phyloP scores from a whole-genome alignment of 139 green algal species.

The Chlamydomonas schloesseri region DNA sequence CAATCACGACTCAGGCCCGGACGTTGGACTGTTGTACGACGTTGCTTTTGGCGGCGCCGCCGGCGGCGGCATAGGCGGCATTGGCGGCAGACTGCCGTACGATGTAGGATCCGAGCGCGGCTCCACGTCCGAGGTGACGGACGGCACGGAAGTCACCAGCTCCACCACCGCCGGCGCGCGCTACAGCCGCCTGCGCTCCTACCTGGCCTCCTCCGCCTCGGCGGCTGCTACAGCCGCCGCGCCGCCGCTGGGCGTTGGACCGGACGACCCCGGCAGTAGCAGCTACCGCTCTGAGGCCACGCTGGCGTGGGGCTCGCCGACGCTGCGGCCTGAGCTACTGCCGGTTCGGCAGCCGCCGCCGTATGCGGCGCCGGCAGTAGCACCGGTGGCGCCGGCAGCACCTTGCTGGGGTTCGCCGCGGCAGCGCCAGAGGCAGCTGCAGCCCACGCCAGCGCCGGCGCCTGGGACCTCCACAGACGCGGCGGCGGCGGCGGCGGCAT shows the following conservation, averaged over 20 bases:
- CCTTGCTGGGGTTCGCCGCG: not conserved
- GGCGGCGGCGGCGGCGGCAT: not conserved
- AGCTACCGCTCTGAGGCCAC: constrained; percentile 16
- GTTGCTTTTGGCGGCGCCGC: not conserved
- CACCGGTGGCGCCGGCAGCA: too few species aligned
- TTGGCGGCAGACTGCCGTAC: too few species aligned
- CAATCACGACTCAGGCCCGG: not conserved
- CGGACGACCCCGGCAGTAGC: not conserved
- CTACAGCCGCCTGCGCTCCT: constrained; percentile 24
- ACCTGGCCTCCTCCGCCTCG: not conserved
- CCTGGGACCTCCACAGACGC: not conserved
- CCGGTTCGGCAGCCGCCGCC: too few species aligned
- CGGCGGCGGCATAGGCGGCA: too few species aligned
- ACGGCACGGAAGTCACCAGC: not conserved
- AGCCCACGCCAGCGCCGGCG: not conserved
- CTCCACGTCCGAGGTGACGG: constrained; percentile 6
- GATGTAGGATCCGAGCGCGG: constrained; percentile 3
- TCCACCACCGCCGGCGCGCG: constrained; percentile 4
- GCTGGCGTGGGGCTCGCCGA: not conserved
- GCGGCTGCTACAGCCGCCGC: not conserved
- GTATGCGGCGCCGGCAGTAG: too few species aligned
- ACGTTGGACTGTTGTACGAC: not conserved
- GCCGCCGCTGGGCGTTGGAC: not conserved
- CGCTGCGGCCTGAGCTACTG: too few species aligned
- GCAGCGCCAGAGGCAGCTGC: not conserved